A percentile compares a stretch with the other conserved stretches of the same genome.
Conservation (phyloP, 306 rosid genomes). For the Leucaena leucocephala region DNA sequence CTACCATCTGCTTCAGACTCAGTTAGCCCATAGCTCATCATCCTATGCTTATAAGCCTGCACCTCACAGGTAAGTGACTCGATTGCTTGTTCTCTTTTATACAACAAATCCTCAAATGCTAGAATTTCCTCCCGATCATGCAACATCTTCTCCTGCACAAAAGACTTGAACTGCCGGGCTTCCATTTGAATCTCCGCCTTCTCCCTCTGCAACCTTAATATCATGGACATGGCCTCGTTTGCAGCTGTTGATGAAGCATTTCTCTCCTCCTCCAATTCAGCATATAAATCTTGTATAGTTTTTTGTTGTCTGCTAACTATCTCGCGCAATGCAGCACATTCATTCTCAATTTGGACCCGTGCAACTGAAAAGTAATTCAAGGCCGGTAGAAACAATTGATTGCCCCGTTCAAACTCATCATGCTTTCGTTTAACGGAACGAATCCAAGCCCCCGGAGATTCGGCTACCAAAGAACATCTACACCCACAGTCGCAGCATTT, state of each 20-base stretch:
- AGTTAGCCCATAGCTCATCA: slow-evolving; percentile 85
- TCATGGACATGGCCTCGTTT: slow-evolving; percentile 98
- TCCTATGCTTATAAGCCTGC: slow-evolving; percentile 88
- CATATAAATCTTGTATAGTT: slow-evolving; percentile 69
- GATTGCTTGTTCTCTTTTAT: slow-evolving; percentile 86
- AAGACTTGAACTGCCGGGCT: slow-evolving; percentile 91
- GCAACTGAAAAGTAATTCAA: slow-evolving; percentile 50
- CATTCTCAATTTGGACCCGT: slow-evolving; percentile 71
- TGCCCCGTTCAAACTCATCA: slow-evolving; percentile 63
- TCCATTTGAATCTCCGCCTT: slow-evolving; percentile 99
- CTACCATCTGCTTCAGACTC: slow-evolving; percentile 76
- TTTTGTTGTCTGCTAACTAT: slow-evolving; percentile 72
- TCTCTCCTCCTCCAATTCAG: slow-evolving; percentile 94
- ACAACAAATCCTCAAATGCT: slow-evolving; percentile 80
- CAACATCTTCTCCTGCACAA: slow-evolving; percentile 85
- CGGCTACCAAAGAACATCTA: slow-evolving; percentile 54
- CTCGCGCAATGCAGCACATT: slow-evolving; percentile 81
- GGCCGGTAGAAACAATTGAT: slow-evolving; percentile 52
- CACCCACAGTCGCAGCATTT: slow-evolving; percentile 72
- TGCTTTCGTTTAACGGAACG: slow-evolving; percentile 83
- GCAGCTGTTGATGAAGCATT: slow-evolving; percentile 93
- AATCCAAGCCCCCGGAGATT: slow-evolving; percentile 67
- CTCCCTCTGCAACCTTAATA: slow-evolving; percentile 95
- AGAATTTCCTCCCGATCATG: slow-evolving; percentile 84
- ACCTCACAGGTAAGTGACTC: slow-evolving; percentile 93